phyloP scores from a whole-genome alignment of 192 early-diverging fungal species.

The Phlyctochytrium arcticum region DNA sequence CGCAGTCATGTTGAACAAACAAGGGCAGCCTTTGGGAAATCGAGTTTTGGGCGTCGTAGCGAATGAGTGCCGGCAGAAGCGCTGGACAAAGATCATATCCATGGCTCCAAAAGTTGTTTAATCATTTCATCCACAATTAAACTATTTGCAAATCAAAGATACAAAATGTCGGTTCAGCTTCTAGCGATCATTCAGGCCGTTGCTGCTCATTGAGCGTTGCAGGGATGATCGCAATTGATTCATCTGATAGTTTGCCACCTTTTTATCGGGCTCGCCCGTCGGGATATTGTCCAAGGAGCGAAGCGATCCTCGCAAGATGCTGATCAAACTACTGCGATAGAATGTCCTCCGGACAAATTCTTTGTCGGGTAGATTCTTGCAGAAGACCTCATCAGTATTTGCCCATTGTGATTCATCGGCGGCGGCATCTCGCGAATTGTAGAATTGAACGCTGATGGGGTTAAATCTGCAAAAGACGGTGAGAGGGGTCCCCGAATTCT shows the following conservation, averaged over 20 bases:
- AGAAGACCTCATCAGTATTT: slow-evolving; percentile 13
- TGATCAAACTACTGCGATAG: slow-evolving; percentile 20
- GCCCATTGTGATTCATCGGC: neutral
- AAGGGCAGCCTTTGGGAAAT: slow-evolving; percentile 90
- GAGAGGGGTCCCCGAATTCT: neutral
- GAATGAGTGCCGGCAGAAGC: slow-evolving; percentile 85
- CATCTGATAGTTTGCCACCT: slow-evolving; percentile 15
- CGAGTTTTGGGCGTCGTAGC: slow-evolving; percentile 88
- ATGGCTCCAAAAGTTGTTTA: slow-evolving; percentile 88
- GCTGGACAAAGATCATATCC: slow-evolving; percentile 92
- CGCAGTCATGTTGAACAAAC: slow-evolving; percentile 89
- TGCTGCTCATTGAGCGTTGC: neutral
- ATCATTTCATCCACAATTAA: slow-evolving; percentile 5
- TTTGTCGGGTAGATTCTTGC: slow-evolving; percentile 10
- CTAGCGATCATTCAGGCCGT: no score
- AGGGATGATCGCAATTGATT: neutral
- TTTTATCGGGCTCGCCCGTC: slow-evolving; percentile 4
- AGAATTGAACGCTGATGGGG: slow-evolving; percentile 9
- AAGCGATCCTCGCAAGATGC: slow-evolving; percentile 3
- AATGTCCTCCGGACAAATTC: slow-evolving; percentile 17
- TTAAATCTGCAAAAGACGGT: slow-evolving; percentile 13
- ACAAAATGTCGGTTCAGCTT: no score
- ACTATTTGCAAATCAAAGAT: neutral
- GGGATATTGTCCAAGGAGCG: slow-evolving; percentile 10
- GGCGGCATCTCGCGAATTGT: neutral